Percentiles rank a stretch among this genome's conserved stretches.
These are phyloP conservation scores for Hymenoscyphus salicellus DNA, from an alignment of 2,329 filamentous ascomycete species.

Conservation along the genomic window DNA sequence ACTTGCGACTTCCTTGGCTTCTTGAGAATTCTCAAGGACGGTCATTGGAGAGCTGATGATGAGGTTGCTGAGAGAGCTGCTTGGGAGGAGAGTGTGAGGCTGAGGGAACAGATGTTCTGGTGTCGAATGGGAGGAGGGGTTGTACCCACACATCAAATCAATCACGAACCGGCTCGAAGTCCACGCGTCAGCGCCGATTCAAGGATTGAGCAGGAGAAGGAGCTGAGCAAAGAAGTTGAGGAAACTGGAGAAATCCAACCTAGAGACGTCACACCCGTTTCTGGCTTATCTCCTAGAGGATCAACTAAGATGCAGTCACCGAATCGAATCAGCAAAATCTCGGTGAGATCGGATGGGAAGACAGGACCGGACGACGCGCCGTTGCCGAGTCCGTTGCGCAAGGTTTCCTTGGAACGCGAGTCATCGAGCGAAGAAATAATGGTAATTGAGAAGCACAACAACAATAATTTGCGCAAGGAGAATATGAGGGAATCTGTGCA, in stretches of 20 bases:
- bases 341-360: conserved; percentile 10
- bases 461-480: conserved; percentile 16
- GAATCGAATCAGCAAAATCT: conserved; percentile 16
- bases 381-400: conserved; percentile 8
- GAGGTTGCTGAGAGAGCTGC: conserved; percentile 80
- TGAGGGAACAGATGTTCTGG: conserved; percentile 98
- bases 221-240: conserved; percentile 32
- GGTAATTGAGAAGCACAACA: conserved; percentile 1
- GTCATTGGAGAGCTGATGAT: conserved; percentile 81
- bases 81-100: conserved; percentile 89
- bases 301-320: conserved; percentile 6
- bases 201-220: conserved; percentile 31
- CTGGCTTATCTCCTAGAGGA: conserved; percentile 15
- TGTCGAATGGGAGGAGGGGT: conserved; percentile 87
- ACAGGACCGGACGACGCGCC: conserved; percentile 16
- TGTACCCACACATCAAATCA: conserved; percentile 52
- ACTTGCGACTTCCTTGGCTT: conserved; percentile 94
- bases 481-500: conserved; percentile 24
- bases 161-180: conserved; percentile 24
- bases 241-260: conserved; percentile 33
- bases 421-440: not conserved
- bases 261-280: conserved; percentile 31
- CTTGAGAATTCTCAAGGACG: conserved; percentile 84
- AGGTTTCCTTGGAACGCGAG: not conserved
- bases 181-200: conserved; percentile 33